phyloP scores from a whole-genome alignment of 345 rosid species.

The Citrus cavaleriei region DNA sequence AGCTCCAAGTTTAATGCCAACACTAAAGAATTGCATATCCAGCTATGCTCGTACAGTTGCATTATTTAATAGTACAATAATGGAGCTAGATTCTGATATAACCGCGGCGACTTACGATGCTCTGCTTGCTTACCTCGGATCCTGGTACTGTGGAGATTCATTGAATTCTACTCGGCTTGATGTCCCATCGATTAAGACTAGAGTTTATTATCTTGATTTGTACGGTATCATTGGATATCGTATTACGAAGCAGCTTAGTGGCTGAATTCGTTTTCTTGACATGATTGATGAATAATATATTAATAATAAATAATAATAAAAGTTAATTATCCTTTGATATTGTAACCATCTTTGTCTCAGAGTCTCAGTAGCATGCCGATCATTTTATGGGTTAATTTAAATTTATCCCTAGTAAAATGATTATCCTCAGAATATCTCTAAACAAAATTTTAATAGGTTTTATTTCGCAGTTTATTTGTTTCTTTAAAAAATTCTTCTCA shows the following conservation, averaged over 20 bases:
- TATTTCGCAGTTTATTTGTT: too few species aligned
- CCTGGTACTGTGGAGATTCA: constrained; percentile 3
- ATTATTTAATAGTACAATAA: background rate
- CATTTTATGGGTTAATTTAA: too few species aligned
- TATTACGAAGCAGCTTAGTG: background rate
- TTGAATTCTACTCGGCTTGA: background rate
- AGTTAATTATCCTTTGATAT: too few species aligned
- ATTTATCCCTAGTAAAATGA: too few species aligned
- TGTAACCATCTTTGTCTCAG: too few species aligned
- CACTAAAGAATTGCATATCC: background rate
- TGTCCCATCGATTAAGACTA: background rate
- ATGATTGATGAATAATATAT: too few species aligned
- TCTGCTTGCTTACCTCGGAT: background rate
- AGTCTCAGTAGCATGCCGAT: too few species aligned
- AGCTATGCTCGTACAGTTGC: background rate
- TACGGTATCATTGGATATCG: background rate
- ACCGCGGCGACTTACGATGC: constrained; percentile 10
- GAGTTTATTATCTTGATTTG: background rate
- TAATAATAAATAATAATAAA: too few species aligned
- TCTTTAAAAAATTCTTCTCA: too few species aligned
- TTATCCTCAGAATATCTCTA: too few species aligned
- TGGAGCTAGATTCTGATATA: constrained; percentile 8
- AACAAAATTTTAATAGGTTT: too few species aligned
- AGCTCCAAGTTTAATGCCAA: background rate
- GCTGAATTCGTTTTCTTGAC: too few species aligned